Base-by-base conservation (phyloP, 2,329 filamentous ascomycete species). In the Cytospora schulzeri region DNA sequence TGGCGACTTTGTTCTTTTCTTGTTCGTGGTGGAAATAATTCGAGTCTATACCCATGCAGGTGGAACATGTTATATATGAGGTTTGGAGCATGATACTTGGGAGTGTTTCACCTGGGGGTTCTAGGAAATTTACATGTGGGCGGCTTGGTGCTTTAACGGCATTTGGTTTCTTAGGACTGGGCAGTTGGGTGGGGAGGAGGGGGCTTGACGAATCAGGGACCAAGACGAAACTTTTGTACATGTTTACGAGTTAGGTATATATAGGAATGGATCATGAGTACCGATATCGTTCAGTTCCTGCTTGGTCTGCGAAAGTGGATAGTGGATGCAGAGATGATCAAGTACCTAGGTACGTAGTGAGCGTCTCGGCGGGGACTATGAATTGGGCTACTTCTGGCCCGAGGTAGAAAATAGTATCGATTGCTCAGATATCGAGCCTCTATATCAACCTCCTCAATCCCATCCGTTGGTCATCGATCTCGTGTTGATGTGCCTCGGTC, bases 221-320 rank as follows among this genome's bases (percentile, higher is more conserved):
- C 45, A 48, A 24, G 22, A 48, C 29, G 53, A 51, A 51, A 55
- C 51, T 50, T n/a, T 57, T 51, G 48, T 53, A 55, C 45, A 59
- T 45, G 56, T 56, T 38, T 24, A 65, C 51, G 50, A 60, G 57
- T 56, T 33, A 53, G 60, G 64, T 59, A 55, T 55, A n/a, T 61
- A 19, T 55, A 55, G 28, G n/a, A 63, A 66, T 60, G 60, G 45
- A 66, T 63, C 45, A 66, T 52, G 60, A 66, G 38, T 54, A 24
- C 48, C 29, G 15, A 33, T 61, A 17, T 35, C 19, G 29, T n/a
- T 4, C 38, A 17, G 55, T 26, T n/a, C n/a, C 3, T 26, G n/a
- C 33, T 35, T 14, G 33, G 33, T 12, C 31, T 35, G 9, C 9
- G 9, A 35, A 35, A 35, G 33, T 35, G 2, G 31, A 11, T 35